These are phyloP conservation scores for Chenopodium suecicum DNA, from an alignment of 148 eudicot species.

Conservation along the genomic window DNA sequence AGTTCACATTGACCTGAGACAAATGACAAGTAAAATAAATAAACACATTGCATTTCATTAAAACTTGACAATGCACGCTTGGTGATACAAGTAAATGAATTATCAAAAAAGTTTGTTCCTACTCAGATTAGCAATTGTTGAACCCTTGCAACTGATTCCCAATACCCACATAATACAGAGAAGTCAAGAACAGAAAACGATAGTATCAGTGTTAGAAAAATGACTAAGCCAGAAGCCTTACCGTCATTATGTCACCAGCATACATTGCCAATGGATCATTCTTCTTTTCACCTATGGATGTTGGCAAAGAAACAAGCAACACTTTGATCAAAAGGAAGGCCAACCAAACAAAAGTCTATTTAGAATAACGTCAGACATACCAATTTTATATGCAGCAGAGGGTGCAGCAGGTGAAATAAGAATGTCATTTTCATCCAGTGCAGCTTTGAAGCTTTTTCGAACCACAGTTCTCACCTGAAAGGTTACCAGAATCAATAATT, in stretches of 20 bases:
- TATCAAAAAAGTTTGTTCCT: background rate
- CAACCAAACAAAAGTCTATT: constrained; percentile 6
- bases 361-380: constrained; percentile 38
- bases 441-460: constrained; percentile 77
- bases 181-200: background rate
- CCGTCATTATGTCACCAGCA: constrained; percentile 98
- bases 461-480: constrained; percentile 90
- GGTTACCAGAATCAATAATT: constrained; percentile 23
- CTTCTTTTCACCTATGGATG: constrained; percentile 81
- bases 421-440: constrained; percentile 75
- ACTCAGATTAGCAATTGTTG: background rate
- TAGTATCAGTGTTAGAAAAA: background rate
- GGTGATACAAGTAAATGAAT: background rate
- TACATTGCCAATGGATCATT: constrained; percentile 97
- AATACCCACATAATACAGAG: background rate
- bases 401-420: constrained; percentile 98
- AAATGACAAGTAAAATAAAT: constrained; percentile 1
- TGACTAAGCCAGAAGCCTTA: constrained; percentile 32
- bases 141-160: background rate
- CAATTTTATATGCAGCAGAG: constrained; percentile 88
- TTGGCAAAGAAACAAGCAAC: constrained; percentile 21
- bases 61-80: background rate
- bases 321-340: constrained; percentile 4
- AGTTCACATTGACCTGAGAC: constrained; percentile 90
- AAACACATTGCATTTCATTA: constrained; percentile 4